Evolutionary conservation across 352 stramenopile species (phyloP).

Genomic region (Pythium sukuiense): DNA sequence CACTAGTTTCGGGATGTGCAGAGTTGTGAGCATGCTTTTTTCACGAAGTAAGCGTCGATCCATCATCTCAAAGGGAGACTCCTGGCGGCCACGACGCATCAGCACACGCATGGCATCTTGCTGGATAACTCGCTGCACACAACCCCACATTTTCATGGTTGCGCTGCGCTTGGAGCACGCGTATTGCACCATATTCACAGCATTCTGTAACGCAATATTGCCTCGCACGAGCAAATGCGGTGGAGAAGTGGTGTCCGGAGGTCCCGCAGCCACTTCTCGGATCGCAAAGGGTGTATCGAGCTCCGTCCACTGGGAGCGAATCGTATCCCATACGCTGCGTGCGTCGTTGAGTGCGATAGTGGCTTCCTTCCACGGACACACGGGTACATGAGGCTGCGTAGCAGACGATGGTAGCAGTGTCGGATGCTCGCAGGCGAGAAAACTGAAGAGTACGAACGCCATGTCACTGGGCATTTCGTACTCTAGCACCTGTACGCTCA

Average conservation of each 20-base stretch:
- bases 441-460: conserved; percentile 59
- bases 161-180: conserved; percentile 59
- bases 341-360: conserved; percentile 49
- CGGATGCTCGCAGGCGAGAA: conserved; percentile 59
- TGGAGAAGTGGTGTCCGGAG: conserved; percentile 45
- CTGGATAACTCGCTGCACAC: conserved; percentile 56
- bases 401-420: conserved; percentile 25
- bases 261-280: conserved; percentile 35
- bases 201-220: conserved; percentile 66
- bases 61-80: conserved; percentile 45
- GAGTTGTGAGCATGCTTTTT: conserved; percentile 62
- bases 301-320: conserved; percentile 60
- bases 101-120: conserved; percentile 57
- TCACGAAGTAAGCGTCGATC: conserved; percentile 54
- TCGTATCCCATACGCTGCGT: conserved; percentile 39
- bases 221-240: conserved; percentile 48
- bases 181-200: conserved; percentile 72
- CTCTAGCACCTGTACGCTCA: conserved; percentile 39
- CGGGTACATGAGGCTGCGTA: background rate
- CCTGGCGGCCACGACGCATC: conserved; percentile 35
- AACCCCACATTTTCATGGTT: conserved; percentile 50
- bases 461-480: conserved; percentile 46
- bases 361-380: conserved; percentile 59
- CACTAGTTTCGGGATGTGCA: conserved; percentile 41
- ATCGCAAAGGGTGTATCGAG: conserved; percentile 62